Evolutionary conservation across 2,329 filamentous ascomycete genomes (phyloP).

Genomic region (Colletotrichum tropicale): DNA sequence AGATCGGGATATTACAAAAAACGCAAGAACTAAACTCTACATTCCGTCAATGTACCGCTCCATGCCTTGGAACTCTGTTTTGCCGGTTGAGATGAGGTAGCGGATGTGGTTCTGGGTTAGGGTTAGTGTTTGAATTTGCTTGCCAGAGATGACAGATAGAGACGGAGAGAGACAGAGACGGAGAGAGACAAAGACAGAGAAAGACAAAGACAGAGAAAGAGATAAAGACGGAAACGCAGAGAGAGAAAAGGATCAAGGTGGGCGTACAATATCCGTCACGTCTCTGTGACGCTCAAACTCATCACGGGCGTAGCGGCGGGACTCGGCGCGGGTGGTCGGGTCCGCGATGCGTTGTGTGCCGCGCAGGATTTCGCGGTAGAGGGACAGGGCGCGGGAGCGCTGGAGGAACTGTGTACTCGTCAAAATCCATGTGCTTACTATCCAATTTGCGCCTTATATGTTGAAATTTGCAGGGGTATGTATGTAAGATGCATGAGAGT

Average conservation of each 20-base stretch:
- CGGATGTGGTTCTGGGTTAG: conserved; percentile 57
- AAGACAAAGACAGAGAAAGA: too few relatives aligned
- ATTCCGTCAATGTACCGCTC: conserved; percentile 59
- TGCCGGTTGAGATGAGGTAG: conserved; percentile 68
- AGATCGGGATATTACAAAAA: background rate
- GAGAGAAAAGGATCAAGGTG: background rate
- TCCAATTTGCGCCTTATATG: background rate
- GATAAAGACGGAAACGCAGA: background rate
- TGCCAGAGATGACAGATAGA: background rate
- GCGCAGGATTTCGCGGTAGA: conserved; percentile 64
- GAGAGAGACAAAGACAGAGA: too few relatives aligned
- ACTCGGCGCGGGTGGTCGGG: conserved; percentile 56
- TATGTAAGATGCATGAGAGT: background rate
- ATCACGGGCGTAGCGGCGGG: conserved; percentile 58
- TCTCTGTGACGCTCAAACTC: conserved; percentile 65
- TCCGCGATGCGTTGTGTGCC: conserved; percentile 58
- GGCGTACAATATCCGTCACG: conserved; percentile 58
- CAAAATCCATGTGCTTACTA: background rate
- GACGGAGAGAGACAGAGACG: background rate
- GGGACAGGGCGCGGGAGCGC: conserved; percentile 55
- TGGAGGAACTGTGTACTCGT: conserved; percentile 58
- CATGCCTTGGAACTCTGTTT: conserved; percentile 70
- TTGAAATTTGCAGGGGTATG: too few relatives aligned
- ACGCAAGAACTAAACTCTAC: conserved; percentile 26
- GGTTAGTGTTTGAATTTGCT: background rate